Evolutionary conservation across 352 stramenopile species (phyloP), one percentile per base, ranked within the genome.

Genomic region (Phytophthora lateralis): DNA sequence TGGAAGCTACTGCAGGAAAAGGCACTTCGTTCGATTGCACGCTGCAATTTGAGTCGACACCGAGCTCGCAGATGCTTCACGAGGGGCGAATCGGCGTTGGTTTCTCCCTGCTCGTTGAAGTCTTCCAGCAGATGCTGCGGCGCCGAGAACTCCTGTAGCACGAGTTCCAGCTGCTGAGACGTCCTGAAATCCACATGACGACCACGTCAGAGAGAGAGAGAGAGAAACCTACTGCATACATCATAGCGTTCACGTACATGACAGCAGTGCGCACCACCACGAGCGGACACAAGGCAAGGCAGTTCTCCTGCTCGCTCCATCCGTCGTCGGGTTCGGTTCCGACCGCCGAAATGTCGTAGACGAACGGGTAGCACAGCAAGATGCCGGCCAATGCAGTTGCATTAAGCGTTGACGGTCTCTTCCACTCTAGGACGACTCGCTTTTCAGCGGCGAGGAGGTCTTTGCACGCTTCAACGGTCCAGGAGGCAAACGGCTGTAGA

Each of bases 81-180:
- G 3, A 59, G 42, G 15, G 46, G 58, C 1, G 15, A 52, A 11
- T 38, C 12, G 24, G 24, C n/a, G 37, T 20, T 46, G 43, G 30
- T 5, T 39, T 24, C n/a, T 56, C 17, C 51, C n/a, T 38, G 32
- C 30, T 59, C 30, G 24, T 57, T 55, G 43, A 52, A 51, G 15
- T 21, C 51, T 34, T 47, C 14, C 34, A 81, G 38, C 43, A 86
- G 46, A 46, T 77, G 66, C 27, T 77, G 62, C 18, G 80, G 80
- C 9, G 85, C 54, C 6, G 80, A 85, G 57, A 90, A 88, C 38
- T 85, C 74, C 17, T 79, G 75, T 15, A 89, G 51, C 26, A 41
- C 18, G 2, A 73, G 53, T 56, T 49, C 51, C 48, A 62, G 24
- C 39, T 75, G 47, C 26, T 60, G 50, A 0, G 8, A 17, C 6